These are phyloP conservation scores for Fusarium begoniae DNA, from an alignment of 2,329 filamentous ascomycete species.

Conservation along the genomic window DNA sequence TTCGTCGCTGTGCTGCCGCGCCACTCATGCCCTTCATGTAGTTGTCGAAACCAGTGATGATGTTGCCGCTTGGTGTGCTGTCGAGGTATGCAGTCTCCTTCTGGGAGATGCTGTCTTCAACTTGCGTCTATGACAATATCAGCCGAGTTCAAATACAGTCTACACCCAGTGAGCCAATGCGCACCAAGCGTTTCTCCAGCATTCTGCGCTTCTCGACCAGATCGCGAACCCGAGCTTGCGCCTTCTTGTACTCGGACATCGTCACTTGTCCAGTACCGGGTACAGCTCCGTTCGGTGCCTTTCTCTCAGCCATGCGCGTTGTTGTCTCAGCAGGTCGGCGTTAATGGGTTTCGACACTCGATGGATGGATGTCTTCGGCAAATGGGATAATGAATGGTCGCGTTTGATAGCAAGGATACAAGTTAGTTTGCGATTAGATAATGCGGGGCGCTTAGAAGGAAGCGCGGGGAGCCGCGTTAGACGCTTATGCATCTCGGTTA, in stretches of 20 bases:
- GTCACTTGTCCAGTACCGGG: constrained; percentile 46
- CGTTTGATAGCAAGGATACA: constrained; percentile 4
- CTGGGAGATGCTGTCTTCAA: constrained; percentile 84
- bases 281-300: constrained; percentile 36
- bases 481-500: neutral
- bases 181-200: constrained; percentile 51
- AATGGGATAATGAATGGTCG: neutral
- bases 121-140: constrained; percentile 44
- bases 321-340: neutral
- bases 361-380: neutral
- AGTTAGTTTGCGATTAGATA: constrained; percentile 1
- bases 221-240: constrained; percentile 58
- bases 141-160: constrained; percentile 45
- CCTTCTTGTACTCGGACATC: constrained; percentile 60
- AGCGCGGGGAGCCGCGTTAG: constrained; percentile 6
- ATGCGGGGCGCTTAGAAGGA: constrained; percentile 16
- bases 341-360: neutral
- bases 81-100: constrained; percentile 91
- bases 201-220: constrained; percentile 56
- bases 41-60: constrained; percentile 96
- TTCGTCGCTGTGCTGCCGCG: constrained; percentile 69
- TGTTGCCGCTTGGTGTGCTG: constrained; percentile 89
- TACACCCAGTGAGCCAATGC: neutral
- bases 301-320: constrained; percentile 49
- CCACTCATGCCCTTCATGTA: constrained; percentile 89